A percentile compares a stretch with the other conserved stretches of the same genome.
Conservation (phyloP, 176 grass and related monocot species). For the Triticum turgidum region DNA sequence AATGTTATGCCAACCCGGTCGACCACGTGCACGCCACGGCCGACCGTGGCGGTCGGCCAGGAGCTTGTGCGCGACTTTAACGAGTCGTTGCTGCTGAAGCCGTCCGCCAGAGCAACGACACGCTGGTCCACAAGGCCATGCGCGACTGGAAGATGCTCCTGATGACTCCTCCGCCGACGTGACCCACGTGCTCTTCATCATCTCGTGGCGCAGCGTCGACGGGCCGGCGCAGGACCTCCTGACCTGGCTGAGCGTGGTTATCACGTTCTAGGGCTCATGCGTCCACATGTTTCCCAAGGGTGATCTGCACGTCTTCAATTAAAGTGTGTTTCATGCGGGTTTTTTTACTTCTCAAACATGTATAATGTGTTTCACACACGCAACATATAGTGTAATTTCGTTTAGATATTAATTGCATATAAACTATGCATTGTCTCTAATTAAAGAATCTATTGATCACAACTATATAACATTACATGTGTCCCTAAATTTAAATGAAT, state of each 20-base stretch:
- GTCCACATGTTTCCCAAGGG: too few relatives aligned
- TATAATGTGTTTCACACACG: too few relatives aligned
- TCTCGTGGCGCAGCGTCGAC: slow-evolving; percentile 45
- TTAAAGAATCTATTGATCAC: too few relatives aligned
- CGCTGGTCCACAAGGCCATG: slow-evolving; percentile 38
- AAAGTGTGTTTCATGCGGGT: too few relatives aligned
- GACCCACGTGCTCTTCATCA: slow-evolving; percentile 36
- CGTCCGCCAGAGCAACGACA: slow-evolving; percentile 51
- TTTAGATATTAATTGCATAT: too few relatives aligned
- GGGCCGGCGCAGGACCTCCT: slow-evolving; percentile 53
- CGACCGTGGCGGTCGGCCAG: slow-evolving; percentile 23
- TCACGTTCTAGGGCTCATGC: slow-evolving; percentile 42
- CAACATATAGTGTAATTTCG: too few relatives aligned
- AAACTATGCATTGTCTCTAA: too few relatives aligned
- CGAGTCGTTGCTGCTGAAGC: slow-evolving; percentile 44
- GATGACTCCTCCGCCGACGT: slow-evolving; percentile 50
- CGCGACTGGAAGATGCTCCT: slow-evolving; percentile 58
- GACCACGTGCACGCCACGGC: too few relatives aligned
- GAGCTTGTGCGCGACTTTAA: slow-evolving; percentile 50
- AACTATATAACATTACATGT: too few relatives aligned
- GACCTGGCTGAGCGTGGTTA: slow-evolving; percentile 78
- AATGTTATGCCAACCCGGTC: not conserved
- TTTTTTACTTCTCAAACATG: too few relatives aligned
- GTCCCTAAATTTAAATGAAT: too few relatives aligned
- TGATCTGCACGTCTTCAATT: too few relatives aligned